A percentile compares a stretch with the other conserved stretches of the same genome.
These are phyloP conservation scores for Neonectria punicea DNA, from an alignment of 2,329 filamentous ascomycete species.

Conservation along the genomic window DNA sequence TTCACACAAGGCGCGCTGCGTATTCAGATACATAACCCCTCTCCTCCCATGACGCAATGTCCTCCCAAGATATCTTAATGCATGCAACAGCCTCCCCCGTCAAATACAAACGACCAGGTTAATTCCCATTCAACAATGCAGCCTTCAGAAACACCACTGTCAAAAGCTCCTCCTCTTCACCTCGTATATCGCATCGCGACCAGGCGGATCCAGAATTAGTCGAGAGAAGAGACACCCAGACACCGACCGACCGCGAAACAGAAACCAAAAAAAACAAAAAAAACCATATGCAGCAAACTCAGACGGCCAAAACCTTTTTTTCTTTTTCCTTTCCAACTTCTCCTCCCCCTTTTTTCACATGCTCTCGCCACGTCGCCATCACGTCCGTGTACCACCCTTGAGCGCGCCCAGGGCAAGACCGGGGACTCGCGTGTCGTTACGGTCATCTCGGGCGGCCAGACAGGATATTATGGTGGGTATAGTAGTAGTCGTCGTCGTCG, in stretches of 20 bases:
- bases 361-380: slow-evolving; percentile 30
- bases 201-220: slow-evolving; percentile 42
- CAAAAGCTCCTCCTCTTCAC: slow-evolving; percentile 18
- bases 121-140: slow-evolving; percentile 28
- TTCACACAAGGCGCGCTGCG: slow-evolving; percentile 17
- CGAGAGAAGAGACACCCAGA: slow-evolving; percentile 26
- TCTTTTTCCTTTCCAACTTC: slow-evolving; percentile 41
- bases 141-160: slow-evolving; percentile 26
- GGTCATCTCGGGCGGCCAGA: slow-evolving; percentile 49
- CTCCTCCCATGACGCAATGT: neutral
- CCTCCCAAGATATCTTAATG: slow-evolving; percentile 26
- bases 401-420: slow-evolving; percentile 30
- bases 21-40: slow-evolving; percentile 27
- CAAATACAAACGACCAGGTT: slow-evolving; percentile 19
- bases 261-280: slow-evolving; percentile 31
- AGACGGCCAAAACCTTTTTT: slow-evolving; percentile 41
- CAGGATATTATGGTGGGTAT: slow-evolving; percentile 55
- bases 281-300: slow-evolving; percentile 37
- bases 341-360: slow-evolving; percentile 22
- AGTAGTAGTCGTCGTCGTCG: slow-evolving; percentile 51
- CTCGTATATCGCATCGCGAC: slow-evolving; percentile 36
- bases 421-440: slow-evolving; percentile 43
- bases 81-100: slow-evolving; percentile 21
- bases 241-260: slow-evolving; percentile 23
- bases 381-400: slow-evolving; percentile 30